Percentiles rank a stretch among this genome's conserved stretches.
Evolutionary conservation across 306 rosid genomes (phyloP).

Genomic region (Astragalus membranaceus): DNA sequence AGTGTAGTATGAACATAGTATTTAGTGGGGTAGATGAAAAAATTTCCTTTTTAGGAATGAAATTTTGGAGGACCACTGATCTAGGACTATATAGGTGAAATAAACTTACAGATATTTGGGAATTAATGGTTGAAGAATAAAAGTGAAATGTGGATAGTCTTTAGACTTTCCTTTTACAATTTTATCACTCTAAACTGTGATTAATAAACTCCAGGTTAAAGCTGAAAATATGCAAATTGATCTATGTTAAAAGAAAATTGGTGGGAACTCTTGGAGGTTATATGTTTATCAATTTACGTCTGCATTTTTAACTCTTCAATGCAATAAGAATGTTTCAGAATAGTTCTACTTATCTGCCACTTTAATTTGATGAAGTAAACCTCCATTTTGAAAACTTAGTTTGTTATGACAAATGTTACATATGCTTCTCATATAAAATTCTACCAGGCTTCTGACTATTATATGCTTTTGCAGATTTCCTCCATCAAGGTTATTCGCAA

Average conservation of each 20-base stretch:
- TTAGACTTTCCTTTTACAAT: neutral
- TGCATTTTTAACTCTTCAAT: neutral
- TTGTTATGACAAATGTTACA: slow-evolving; percentile 14
- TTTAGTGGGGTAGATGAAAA: neutral
- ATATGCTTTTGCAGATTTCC: slow-evolving; percentile 44
- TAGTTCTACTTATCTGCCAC: slow-evolving; percentile 5
- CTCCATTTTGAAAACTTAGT: neutral
- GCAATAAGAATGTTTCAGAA: slow-evolving; percentile 23
- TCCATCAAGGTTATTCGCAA: slow-evolving; percentile 87
- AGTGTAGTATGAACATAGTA: no score
- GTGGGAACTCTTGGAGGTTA: neutral
- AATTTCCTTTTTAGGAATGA: neutral
- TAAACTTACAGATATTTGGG: neutral
- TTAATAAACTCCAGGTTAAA: neutral
- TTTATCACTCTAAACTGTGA: neutral
- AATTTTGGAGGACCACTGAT: neutral
- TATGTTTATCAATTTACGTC: neutral
- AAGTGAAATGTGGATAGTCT: slow-evolving; percentile 13
- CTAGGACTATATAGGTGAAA: neutral
- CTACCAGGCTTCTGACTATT: slow-evolving; percentile 4
- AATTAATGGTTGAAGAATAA: neutral
- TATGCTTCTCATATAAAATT: neutral
- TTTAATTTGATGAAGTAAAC: neutral
- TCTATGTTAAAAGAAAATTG: slow-evolving; percentile 5
- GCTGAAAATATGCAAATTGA: neutral